Conservation (phyloP, 164 flowering plant species). For the Magnolia officinalis region DNA sequence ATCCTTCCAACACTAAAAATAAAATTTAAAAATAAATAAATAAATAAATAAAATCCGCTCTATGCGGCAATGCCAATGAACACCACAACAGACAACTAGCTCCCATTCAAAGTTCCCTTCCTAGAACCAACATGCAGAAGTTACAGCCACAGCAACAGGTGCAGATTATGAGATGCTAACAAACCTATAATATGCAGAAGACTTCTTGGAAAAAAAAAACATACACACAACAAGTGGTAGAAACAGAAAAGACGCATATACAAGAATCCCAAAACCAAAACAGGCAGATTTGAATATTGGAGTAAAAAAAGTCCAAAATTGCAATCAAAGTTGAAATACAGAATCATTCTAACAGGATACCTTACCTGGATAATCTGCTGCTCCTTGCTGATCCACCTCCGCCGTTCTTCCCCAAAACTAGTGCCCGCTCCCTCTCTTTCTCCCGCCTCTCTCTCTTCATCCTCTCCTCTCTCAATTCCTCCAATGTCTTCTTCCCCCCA, state of each 20-base stretch:
- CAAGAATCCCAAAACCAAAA: too few relatives aligned
- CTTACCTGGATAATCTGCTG: constrained; percentile 21
- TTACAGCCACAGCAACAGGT: neutral
- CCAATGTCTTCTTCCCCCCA: constrained; percentile 42
- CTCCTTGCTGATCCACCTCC: constrained; percentile 17
- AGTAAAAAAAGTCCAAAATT: too few relatives aligned
- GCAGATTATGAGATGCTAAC: too few relatives aligned
- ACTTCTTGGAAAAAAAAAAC: neutral
- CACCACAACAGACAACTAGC: neutral
- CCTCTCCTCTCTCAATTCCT: constrained; percentile 81
- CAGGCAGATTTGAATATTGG: too few relatives aligned
- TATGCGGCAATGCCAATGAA: neutral
- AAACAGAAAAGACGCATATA: neutral
- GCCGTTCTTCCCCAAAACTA: constrained; percentile 33
- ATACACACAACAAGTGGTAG: neutral
- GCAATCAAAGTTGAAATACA: too few relatives aligned
- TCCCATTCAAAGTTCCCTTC: neutral
- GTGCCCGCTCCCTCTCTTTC: constrained; percentile 61
- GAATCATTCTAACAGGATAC: neutral
- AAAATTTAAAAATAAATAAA: too few relatives aligned
- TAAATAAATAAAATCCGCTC: neutral
- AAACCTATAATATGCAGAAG: neutral
- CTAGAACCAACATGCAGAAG: neutral
- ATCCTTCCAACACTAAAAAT: neutral
- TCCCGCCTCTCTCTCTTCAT: constrained; percentile 70